Base-by-base conservation (phyloP, 2,329 filamentous ascomycete species). In the Iodosphaeria phyllophila region DNA sequence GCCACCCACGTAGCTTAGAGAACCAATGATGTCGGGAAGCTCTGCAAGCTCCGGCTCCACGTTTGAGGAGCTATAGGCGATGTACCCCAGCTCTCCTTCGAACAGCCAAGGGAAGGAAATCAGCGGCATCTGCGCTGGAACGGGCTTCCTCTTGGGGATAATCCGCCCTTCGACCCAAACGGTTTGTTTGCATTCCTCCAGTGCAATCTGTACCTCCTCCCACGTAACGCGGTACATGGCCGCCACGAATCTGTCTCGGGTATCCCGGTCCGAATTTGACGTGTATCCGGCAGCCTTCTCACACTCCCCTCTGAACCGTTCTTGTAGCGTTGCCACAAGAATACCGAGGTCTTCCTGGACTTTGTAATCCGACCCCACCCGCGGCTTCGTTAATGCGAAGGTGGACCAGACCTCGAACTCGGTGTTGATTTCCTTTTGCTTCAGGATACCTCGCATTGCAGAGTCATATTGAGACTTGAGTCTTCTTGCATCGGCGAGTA, bases 101-200 rank as follows among this genome's bases (percentile, higher is more conserved):
- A 95, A 92, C 2, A 95, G 55, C 89, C 89, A 98, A 0, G 89
- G 86, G 38, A 93, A 95, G 30, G 75, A 89, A 37, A 93, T 89
- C 6, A 95, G 54, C 0, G 89, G 86, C 59, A 83, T 74, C 3
- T 54, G 51, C 6, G 54, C 54, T 3, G 56, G 39, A 8, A 47
- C 50, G 40, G 51, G 49, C 12, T 41, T 43, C 13, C 48, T 43
- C 8, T 42, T 33, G 5, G 47, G 48, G 5, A 53, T 38, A n/a
- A 40, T 36, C 16, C 41, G 34, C 10, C 44, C 56, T 5, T 47
- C 47, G 3, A 46, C 38, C 32, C 47, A 50, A 1, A 37, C 49
- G 8, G 35, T 29, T 13, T 30, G 33, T 23, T 31, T 32, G 21
- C 30, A 41, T 35, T 70, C 62, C 12, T 54, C 46, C 4, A 74